A percentile compares a stretch with the other conserved stretches of the same genome.
Evolutionary conservation across 83 land plant genomes (phyloP).

Genomic region (Larix sibirica): DNA sequence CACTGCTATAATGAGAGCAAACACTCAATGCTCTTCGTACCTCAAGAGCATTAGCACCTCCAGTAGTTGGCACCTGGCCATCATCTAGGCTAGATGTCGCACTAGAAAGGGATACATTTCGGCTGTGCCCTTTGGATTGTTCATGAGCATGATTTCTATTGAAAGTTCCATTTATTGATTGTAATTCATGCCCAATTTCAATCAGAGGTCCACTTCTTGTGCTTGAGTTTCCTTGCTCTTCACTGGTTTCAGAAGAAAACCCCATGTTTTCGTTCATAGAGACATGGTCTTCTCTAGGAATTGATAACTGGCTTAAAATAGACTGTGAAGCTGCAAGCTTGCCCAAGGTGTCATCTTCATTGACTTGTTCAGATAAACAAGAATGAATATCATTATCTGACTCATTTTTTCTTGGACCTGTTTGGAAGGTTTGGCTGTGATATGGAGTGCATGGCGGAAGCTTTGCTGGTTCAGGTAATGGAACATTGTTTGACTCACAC

Average conservation of each 20-base stretch:
- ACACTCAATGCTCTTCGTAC: neutral
- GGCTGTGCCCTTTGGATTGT: conserved; percentile 10
- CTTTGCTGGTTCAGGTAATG: conserved; percentile 29
- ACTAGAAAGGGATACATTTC: conserved; percentile 18
- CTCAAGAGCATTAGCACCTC: neutral
- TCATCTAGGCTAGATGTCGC: conserved; percentile 17
- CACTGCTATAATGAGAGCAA: conserved; percentile 23
- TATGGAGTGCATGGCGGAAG: neutral
- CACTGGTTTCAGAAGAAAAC: conserved; percentile 1
- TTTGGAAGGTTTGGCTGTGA: conserved; percentile 12
- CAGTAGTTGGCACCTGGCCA: neutral
- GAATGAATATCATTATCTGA: neutral
- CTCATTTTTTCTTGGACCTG: neutral
- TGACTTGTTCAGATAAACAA: conserved; percentile 15
- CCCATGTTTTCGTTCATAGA: neutral
- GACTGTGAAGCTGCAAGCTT: neutral
- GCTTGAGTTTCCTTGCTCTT: neutral
- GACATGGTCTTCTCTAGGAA: neutral
- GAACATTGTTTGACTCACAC: conserved; percentile 36
- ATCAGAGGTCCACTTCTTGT: conserved; percentile 2
- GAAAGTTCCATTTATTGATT: neutral
- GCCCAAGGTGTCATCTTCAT: neutral
- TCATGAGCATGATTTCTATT: neutral
- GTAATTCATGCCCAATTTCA: conserved; percentile 1
- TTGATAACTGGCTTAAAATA: neutral